phyloP scores from a whole-genome alignment of 768 basidiomycete genomes.

The Macrocybe gigantea region DNA sequence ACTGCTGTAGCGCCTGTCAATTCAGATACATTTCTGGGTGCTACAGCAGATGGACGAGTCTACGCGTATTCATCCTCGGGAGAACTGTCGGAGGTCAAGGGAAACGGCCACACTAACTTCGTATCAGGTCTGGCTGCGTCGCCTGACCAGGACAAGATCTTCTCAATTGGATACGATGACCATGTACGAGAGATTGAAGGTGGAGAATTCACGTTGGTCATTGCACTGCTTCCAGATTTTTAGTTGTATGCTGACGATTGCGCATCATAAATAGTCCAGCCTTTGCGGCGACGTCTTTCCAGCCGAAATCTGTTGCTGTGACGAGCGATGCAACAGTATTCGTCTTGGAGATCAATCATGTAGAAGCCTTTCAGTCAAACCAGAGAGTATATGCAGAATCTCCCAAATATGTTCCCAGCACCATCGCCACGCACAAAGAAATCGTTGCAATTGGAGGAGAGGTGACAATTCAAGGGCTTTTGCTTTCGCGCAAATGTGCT shows the following conservation, averaged over 20 bases:
- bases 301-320: constrained; percentile 64
- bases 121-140: constrained; percentile 56
- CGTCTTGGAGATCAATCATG: constrained; percentile 45
- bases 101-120: constrained; percentile 66
- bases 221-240: not conserved
- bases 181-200: constrained; percentile 58
- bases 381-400: constrained; percentile 58
- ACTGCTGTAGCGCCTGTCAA: constrained; percentile 48
- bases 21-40: constrained; percentile 68
- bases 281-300: constrained; percentile 45
- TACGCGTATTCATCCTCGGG: constrained; percentile 52
- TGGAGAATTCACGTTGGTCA: not conserved
- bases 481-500: not conserved
- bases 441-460: constrained; percentile 72
- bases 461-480: constrained; percentile 27
- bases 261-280: constrained; percentile 35
- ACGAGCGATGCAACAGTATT: constrained; percentile 60
- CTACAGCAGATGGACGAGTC: constrained; percentile 75
- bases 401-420: constrained; percentile 46
- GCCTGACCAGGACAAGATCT: constrained; percentile 42
- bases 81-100: constrained; percentile 43
- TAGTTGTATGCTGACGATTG: not conserved
- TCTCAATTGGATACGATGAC: constrained; percentile 81
- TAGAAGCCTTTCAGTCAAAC: constrained; percentile 68
- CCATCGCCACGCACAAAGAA: constrained; percentile 45